phyloP scores from a whole-genome alignment of 2,329 filamentous ascomycete species.

The Diaporthe velutina region DNA sequence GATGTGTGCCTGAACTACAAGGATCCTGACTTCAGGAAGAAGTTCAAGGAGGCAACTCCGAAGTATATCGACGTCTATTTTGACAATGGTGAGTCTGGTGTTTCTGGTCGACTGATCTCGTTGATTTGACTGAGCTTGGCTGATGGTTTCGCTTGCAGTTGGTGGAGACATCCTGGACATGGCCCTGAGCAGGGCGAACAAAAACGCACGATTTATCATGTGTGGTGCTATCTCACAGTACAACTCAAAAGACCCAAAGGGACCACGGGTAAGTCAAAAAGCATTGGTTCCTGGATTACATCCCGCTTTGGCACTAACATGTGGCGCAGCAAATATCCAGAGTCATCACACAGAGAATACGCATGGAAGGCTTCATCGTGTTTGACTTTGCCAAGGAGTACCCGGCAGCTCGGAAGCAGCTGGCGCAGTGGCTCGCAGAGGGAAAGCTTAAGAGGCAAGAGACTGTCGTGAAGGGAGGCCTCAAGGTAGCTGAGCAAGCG shows the following conservation, averaged over 20 bases:
- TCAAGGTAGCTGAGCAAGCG: constrained; percentile 72
- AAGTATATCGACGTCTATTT: constrained; percentile 77
- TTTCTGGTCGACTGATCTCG: neutral
- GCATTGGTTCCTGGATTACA: no score
- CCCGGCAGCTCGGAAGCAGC: constrained; percentile 67
- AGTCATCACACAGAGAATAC: constrained; percentile 39
- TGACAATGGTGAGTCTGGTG: constrained; percentile 65
- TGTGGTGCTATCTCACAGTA: constrained; percentile 63
- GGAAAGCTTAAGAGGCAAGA: constrained; percentile 81
- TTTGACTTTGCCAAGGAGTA: constrained; percentile 75
- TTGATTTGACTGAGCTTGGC: neutral
- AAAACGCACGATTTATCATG: constrained; percentile 75
- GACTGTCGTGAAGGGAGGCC: constrained; percentile 76
- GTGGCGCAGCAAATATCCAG: constrained; percentile 37
- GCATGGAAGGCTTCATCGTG: constrained; percentile 80
- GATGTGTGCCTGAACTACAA: constrained; percentile 80
- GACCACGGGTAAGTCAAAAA: constrained; percentile 27
- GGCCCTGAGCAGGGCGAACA: constrained; percentile 72
- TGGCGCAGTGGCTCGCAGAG: constrained; percentile 76
- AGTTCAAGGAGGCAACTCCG: constrained; percentile 73
- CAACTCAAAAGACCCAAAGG: constrained; percentile 36
- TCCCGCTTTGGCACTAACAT: neutral
- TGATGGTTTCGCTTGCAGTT: constrained; percentile 52
- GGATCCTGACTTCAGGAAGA: constrained; percentile 68
- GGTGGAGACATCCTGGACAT: constrained; percentile 79